phyloP scores from a whole-genome alignment of 257 asterid genomes.

The Knoxia roxburghii region DNA sequence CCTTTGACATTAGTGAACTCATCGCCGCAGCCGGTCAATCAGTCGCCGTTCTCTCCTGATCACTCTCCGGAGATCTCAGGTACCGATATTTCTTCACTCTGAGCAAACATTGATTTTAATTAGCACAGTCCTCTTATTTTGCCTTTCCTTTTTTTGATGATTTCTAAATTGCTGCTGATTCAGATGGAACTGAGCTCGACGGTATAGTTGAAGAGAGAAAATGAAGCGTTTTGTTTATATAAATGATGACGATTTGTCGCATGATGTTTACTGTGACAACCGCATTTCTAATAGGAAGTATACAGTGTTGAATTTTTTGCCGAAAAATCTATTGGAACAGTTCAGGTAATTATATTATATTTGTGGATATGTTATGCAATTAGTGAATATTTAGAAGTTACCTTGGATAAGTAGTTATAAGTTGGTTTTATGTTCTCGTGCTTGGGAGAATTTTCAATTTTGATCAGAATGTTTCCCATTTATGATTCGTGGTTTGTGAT shows the following conservation, averaged over 20 bases:
- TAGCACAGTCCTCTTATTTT: background rate
- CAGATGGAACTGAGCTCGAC: constrained; percentile 20
- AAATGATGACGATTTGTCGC: constrained; percentile 68
- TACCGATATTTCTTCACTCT: background rate
- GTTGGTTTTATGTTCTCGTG: background rate
- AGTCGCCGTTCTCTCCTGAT: constrained; percentile 7
- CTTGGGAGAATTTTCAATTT: background rate
- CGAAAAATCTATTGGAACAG: constrained; percentile 96
- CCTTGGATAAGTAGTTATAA: background rate
- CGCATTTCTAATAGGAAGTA: constrained; percentile 95
- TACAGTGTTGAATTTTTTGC: constrained; percentile 89
- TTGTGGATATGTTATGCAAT: background rate
- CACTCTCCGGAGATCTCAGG: constrained; percentile 4
- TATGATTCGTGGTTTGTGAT: background rate
- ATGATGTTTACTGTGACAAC: constrained; percentile 72
- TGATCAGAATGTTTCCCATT: background rate
- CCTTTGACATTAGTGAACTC: constrained; percentile 11
- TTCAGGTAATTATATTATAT: constrained; percentile 74
- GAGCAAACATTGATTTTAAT: background rate
- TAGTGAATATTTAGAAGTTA: background rate
- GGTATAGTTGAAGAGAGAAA: constrained; percentile 13
- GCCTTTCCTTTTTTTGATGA: background rate
- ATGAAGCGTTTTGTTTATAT: constrained; percentile 93
- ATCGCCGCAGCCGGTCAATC: constrained; percentile 9
- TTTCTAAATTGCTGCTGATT: background rate